Percentiles rank a stretch among this genome's conserved stretches.
Evolutionary conservation across 2,329 filamentous ascomycete species (phyloP).

Genomic region (Fusarium armeniacum): DNA sequence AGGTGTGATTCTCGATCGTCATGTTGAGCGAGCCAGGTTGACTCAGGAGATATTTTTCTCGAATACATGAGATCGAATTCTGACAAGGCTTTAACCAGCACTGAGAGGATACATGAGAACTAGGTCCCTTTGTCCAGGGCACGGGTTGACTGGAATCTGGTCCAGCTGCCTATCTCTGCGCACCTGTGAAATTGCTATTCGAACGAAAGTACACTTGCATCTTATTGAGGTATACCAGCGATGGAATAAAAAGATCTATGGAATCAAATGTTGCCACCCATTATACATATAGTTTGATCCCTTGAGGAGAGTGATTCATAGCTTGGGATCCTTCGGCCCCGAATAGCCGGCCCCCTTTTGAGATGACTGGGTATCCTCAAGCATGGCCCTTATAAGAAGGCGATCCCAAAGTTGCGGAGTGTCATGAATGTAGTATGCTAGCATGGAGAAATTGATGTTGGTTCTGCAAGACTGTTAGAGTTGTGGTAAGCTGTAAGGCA

Average conservation of each 20-base stretch:
- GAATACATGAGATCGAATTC: neutral
- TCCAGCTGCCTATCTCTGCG: neutral
- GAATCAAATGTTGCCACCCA: neutral
- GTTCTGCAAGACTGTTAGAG: neutral
- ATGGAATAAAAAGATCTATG: neutral
- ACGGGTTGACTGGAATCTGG: neutral
- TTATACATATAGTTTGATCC: neutral
- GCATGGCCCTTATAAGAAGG: slow-evolving; percentile 9
- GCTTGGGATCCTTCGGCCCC: slow-evolving; percentile 3
- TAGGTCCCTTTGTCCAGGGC: neutral
- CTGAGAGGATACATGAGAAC: neutral
- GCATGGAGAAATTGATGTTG: neutral
- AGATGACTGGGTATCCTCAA: neutral
- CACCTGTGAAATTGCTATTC: neutral
- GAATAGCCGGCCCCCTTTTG: slow-evolving; percentile 3
- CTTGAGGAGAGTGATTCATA: neutral
- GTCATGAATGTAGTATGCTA: slow-evolving; percentile 16
- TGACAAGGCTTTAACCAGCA: neutral
- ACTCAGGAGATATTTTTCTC: neutral
- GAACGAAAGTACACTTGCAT: neutral
- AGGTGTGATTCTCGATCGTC: neutral
- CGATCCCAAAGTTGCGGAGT: slow-evolving; percentile 19
- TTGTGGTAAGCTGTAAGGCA: neutral
- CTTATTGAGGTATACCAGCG: neutral
- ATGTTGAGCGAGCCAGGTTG: neutral